These are phyloP conservation scores for Lolium multiflorum DNA, from an alignment of 176 grass and related monocot species.

Conservation along the genomic window DNA sequence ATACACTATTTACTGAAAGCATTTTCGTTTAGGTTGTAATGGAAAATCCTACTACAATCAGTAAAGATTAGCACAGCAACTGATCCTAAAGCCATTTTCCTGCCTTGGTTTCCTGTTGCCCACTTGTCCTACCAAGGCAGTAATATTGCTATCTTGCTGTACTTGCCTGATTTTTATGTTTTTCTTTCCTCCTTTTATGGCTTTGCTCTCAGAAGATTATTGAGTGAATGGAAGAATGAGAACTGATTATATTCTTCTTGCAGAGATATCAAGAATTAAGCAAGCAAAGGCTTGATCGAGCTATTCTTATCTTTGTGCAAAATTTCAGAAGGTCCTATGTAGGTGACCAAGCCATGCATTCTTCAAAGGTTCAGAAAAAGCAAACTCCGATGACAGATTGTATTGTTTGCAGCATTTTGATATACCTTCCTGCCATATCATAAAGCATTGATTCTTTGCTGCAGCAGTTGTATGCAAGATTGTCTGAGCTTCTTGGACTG, in stretches of 20 bases:
- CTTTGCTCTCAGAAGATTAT: conserved; percentile 21
- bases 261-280: conserved; percentile 95
- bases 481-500: conserved; percentile 95
- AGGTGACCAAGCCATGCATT: conserved; percentile 94
- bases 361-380: conserved; percentile 73
- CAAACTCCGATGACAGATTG: neutral
- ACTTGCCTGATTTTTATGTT: conserved; percentile 1
- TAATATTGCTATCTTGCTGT: conserved; percentile 15
- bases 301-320: conserved; percentile 93
- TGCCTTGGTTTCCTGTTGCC: neutral
- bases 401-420: conserved; percentile 30
- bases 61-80: neutral
- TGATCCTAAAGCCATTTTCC: neutral
- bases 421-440: conserved; percentile 36
- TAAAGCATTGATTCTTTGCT: conserved; percentile 59
- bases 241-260: conserved; percentile 43
- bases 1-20: conserved; percentile 5
- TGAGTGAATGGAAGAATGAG: neutral
- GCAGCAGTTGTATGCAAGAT: conserved; percentile 98
- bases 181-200: conserved; percentile 27
- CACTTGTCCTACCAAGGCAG: neutral
- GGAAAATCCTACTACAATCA: conserved; percentile 3
- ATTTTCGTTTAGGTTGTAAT: conserved; percentile 5
- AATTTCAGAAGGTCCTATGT: conserved; percentile 98
- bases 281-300: conserved; percentile 96